These are phyloP conservation scores for Dendrobium huoshanense DNA, from an alignment of 106 monocot genomes.

Conservation along the genomic window DNA sequence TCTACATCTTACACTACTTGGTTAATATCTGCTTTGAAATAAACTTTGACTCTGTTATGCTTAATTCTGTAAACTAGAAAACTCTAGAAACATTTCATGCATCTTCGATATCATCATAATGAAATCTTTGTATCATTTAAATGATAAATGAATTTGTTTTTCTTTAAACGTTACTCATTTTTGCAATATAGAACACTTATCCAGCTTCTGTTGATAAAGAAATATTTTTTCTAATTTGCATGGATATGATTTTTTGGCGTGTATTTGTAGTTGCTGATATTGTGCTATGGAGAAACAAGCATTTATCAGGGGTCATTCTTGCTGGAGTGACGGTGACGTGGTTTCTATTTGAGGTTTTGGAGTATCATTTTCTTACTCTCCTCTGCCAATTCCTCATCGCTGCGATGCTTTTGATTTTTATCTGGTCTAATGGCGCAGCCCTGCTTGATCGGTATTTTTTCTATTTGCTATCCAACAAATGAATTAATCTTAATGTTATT, in stretches of 20 bases:
- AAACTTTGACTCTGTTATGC: not conserved
- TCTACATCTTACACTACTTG: not conserved
- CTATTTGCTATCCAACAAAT: not conserved
- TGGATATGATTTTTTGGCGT: not conserved
- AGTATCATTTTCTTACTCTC: constrained; percentile 66
- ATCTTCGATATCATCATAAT: not conserved
- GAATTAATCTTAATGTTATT: not conserved
- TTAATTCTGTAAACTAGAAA: not conserved
- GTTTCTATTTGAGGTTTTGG: constrained; percentile 66
- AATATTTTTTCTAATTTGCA: not conserved
- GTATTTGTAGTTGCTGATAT: constrained; percentile 45
- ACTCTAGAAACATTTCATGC: not conserved
- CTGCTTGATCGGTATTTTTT: constrained; percentile 40
- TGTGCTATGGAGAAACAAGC: constrained; percentile 59
- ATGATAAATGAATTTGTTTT: not conserved
- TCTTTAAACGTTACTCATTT: not conserved
- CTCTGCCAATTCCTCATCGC: constrained; percentile 47
- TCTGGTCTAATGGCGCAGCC: constrained; percentile 52
- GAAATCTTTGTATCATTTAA: not conserved
- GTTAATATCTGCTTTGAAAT: no score
- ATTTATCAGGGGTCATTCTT: constrained; percentile 40
- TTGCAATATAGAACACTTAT: not conserved
- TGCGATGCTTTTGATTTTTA: constrained; percentile 51
- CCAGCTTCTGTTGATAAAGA: not conserved
- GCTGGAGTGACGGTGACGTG: constrained; percentile 34